phyloP scores from a whole-genome alignment of 2,329 filamentous ascomycete genomes.

The Periconia sp. region DNA sequence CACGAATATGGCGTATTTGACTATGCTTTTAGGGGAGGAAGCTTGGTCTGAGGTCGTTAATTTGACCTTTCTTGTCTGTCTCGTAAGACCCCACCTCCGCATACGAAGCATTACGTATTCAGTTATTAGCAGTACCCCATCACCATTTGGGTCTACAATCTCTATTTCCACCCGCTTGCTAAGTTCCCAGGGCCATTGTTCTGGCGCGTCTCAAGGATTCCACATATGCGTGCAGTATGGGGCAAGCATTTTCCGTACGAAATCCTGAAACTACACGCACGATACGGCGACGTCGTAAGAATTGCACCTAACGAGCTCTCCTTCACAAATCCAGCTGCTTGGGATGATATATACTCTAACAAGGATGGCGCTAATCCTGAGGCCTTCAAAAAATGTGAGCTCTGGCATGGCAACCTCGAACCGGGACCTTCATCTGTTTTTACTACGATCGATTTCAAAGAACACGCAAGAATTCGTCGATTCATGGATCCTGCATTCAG shows the following conservation, averaged over 20 bases:
- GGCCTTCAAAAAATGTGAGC: constrained; percentile 11
- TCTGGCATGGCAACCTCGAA: constrained; percentile 15
- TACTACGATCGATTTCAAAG: constrained; percentile 10
- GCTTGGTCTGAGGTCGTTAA: too few species aligned
- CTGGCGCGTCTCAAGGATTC: constrained; percentile 14
- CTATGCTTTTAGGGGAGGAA: too few species aligned
- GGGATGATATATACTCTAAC: constrained; percentile 18
- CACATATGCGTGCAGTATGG: constrained; percentile 14
- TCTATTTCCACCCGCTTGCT: constrained; percentile 24
- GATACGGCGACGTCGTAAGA: constrained; percentile 14
- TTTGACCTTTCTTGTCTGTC: background rate
- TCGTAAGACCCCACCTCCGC: background rate
- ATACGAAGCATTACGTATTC: background rate
- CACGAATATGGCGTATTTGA: too few species aligned
- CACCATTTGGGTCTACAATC: too few species aligned
- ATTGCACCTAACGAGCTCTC: constrained; percentile 17
- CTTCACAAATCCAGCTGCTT: constrained; percentile 10
- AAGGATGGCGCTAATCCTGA: constrained; percentile 22
- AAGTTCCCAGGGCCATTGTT: constrained; percentile 27
- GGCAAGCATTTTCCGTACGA: constrained; percentile 13
- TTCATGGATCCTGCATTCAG: constrained; percentile 15
- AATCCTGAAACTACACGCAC: constrained; percentile 10
- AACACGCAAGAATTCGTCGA: constrained; percentile 9
- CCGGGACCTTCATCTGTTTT: constrained; percentile 12
- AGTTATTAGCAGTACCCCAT: background rate